Conservation (phyloP, 2,329 filamentous ascomycete species). For the Coniella lustricola region DNA sequence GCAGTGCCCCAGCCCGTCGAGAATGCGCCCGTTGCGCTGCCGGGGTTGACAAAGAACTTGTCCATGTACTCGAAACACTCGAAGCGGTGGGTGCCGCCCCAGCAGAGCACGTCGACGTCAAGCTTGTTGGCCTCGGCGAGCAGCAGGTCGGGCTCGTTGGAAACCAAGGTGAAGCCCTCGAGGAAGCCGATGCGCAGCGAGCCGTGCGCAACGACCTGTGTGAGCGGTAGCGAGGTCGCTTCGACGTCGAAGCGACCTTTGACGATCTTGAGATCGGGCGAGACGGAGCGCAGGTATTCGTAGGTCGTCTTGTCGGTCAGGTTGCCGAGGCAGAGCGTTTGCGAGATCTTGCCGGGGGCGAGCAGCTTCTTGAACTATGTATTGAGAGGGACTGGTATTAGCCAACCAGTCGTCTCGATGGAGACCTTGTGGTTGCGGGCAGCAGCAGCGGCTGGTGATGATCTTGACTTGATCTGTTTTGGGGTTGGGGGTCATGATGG, state of each 20-base stretch:
- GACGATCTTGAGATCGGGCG: constrained; percentile 65
- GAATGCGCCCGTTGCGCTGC: constrained; percentile 59
- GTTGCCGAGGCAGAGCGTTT: constrained; percentile 74
- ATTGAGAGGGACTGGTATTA: not conserved
- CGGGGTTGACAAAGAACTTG: constrained; percentile 67
- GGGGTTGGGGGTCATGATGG: constrained; percentile 3
- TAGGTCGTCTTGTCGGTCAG: constrained; percentile 74
- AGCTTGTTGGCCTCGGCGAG: constrained; percentile 62
- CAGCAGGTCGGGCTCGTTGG: constrained; percentile 58
- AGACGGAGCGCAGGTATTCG: constrained; percentile 69
- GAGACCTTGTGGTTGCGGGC: too few species aligned
- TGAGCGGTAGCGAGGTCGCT: constrained; percentile 57
- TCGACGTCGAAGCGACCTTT: constrained; percentile 62
- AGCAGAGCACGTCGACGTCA: constrained; percentile 63
- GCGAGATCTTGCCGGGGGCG: constrained; percentile 74
- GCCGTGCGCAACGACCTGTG: constrained; percentile 60
- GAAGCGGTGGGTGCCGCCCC: constrained; percentile 61
- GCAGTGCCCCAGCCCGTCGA: constrained; percentile 50
- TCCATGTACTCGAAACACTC: constrained; percentile 68
- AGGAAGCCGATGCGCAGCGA: constrained; percentile 59
- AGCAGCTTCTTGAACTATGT: constrained; percentile 79
- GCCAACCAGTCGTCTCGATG: not conserved
- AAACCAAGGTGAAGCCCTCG: constrained; percentile 62
- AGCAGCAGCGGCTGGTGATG: not conserved
- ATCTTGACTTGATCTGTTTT: too few species aligned